Conservation (phyloP, 225 moss, liverwort and hornwort genomes). For the Polytrichum formosum region DNA sequence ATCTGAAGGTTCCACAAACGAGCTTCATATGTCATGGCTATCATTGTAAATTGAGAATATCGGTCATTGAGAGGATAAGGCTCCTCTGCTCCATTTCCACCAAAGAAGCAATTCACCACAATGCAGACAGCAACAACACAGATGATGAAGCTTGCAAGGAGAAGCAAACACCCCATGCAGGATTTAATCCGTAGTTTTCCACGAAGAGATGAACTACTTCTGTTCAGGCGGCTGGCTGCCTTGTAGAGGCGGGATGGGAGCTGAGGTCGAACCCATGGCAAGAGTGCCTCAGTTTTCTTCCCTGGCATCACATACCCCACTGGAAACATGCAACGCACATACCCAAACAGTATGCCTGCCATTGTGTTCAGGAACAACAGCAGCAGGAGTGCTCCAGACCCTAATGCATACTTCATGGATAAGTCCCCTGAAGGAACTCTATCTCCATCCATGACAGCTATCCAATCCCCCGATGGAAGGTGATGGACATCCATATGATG, state of each 20-base stretch:
- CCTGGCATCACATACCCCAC: constrained; percentile 24
- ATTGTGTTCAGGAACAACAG: constrained; percentile 39
- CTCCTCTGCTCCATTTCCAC: constrained; percentile 80
- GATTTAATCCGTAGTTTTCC: constrained; percentile 30
- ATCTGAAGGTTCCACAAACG: constrained; percentile 93
- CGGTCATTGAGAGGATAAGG: constrained; percentile 64
- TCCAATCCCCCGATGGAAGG: constrained; percentile 82
- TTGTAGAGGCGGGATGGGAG: constrained; percentile 51
- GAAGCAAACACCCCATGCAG: constrained; percentile 38
- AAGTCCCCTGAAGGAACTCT: constrained; percentile 78
- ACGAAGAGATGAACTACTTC: constrained; percentile 20
- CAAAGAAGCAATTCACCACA: constrained; percentile 70
- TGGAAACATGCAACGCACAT: constrained; percentile 49
- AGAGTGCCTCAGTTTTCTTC: constrained; percentile 36
- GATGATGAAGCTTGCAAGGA: constrained; percentile 33
- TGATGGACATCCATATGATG: constrained; percentile 82
- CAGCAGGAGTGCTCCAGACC: constrained; percentile 43
- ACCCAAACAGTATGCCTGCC: constrained; percentile 68
- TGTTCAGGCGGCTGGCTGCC: constrained; percentile 55
- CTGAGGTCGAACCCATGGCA: constrained; percentile 54
- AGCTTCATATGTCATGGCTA: constrained; percentile 91
- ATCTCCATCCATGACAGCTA: constrained; percentile 94
- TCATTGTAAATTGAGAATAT: constrained; percentile 89
- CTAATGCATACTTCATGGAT: constrained; percentile 40
- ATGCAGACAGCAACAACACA: constrained; percentile 50